Conservation (phyloP, 352 stramenopile genomes). For the Globisporangium camurandrum region DNA sequence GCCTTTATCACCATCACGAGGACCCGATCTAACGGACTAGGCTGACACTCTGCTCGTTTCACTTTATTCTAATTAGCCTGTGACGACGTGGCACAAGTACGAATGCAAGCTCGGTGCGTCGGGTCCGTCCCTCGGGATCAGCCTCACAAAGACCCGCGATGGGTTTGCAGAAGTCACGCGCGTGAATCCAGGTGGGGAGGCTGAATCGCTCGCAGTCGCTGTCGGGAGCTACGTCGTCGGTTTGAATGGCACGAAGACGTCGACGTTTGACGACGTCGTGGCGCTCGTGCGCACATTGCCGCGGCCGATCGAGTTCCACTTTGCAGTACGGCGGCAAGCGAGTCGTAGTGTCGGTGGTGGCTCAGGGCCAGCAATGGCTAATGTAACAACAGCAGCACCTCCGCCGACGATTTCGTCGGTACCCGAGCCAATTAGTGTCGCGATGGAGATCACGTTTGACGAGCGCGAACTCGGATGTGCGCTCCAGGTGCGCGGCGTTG, state of each 20-base stretch:
- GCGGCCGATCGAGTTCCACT: constrained; percentile 59
- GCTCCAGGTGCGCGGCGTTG: constrained; percentile 35
- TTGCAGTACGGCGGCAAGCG: constrained; percentile 30
- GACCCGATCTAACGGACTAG: too few species aligned
- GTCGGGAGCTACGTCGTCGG: constrained; percentile 73
- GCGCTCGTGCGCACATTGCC: constrained; percentile 36
- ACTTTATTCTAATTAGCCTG: constrained; percentile 12
- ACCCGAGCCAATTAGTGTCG: constrained; percentile 45
- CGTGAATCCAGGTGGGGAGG: constrained; percentile 44
- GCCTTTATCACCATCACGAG: too few species aligned
- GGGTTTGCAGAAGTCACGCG: constrained; percentile 68
- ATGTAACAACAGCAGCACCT: background rate
- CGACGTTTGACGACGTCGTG: constrained; percentile 71
- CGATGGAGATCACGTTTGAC: constrained; percentile 49
- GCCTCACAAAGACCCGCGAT: constrained; percentile 53
- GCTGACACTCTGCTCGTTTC: background rate
- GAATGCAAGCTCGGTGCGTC: constrained; percentile 38
- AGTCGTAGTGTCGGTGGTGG: background rate
- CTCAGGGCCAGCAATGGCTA: too few species aligned
- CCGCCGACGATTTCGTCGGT: constrained; percentile 46
- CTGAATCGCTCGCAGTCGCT: constrained; percentile 50
- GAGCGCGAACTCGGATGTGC: constrained; percentile 54
- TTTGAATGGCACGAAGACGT: constrained; percentile 45
- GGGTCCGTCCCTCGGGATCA: constrained; percentile 52
- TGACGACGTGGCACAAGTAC: constrained; percentile 52